Conservation (phyloP, 768 basidiomycete genomes). For the Suillus fuscotomentosus region DNA sequence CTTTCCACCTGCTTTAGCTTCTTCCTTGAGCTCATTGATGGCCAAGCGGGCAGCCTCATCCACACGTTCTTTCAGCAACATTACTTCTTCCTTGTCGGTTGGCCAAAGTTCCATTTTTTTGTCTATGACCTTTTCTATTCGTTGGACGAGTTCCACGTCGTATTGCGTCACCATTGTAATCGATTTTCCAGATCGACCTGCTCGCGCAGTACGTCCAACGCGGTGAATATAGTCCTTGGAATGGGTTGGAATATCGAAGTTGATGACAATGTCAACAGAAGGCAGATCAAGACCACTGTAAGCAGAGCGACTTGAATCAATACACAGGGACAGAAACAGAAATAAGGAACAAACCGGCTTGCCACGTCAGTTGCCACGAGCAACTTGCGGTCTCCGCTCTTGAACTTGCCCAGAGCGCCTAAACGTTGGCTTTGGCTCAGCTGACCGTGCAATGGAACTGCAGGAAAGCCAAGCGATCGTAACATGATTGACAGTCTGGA, state of each 20-base stretch:
- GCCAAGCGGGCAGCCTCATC: slow-evolving; percentile 82
- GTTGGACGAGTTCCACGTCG: slow-evolving; percentile 93
- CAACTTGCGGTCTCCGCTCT: slow-evolving; percentile 87
- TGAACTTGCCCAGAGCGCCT: slow-evolving; percentile 93
- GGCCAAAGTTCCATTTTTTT: slow-evolving; percentile 92
- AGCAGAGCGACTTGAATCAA: not conserved
- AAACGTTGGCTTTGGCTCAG: slow-evolving; percentile 91
- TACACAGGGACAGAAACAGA: not conserved
- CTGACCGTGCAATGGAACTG: slow-evolving; percentile 94
- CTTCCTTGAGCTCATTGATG: slow-evolving; percentile 79
- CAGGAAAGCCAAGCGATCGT: slow-evolving; percentile 88
- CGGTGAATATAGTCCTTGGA: slow-evolving; percentile 99
- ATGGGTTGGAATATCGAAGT: slow-evolving; percentile 96
- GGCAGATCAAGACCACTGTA: slow-evolving; percentile 91
- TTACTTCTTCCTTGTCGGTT: slow-evolving; percentile 85
- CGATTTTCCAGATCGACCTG: slow-evolving; percentile 94
- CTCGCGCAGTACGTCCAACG: slow-evolving; percentile 95
- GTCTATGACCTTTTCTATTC: slow-evolving; percentile 89
- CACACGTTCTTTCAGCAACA: slow-evolving; percentile 83
- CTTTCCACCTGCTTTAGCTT: slow-evolving; percentile 50
- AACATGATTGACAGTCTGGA: slow-evolving; percentile 82
- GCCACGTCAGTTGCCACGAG: slow-evolving; percentile 97
- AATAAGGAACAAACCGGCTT: slow-evolving; percentile 58
- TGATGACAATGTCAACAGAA: slow-evolving; percentile 93
- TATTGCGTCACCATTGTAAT: slow-evolving; percentile 99